phyloP scores from a whole-genome alignment of 768 basidiomycete species.

The Leccinum barrowsii region DNA sequence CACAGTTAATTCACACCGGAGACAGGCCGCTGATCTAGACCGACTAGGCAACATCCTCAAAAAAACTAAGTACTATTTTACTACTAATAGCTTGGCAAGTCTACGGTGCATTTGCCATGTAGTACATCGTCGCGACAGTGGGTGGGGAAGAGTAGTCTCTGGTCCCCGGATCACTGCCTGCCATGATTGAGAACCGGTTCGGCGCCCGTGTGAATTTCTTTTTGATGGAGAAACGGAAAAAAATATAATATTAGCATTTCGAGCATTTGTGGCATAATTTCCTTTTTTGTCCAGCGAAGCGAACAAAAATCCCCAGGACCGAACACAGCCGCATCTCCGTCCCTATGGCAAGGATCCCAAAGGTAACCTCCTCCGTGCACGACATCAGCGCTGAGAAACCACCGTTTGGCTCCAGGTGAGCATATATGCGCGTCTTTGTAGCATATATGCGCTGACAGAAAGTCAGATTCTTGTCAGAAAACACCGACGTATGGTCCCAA shows the following conservation, averaged over 20 bases:
- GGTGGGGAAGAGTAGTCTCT: too few relatives aligned
- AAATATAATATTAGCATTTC: too few relatives aligned
- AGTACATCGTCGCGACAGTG: neutral
- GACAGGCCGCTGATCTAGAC: neutral
- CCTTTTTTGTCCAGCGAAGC: neutral
- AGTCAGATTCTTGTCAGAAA: constrained; percentile 63
- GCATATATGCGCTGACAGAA: constrained; percentile 1
- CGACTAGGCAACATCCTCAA: neutral
- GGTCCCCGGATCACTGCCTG: neutral
- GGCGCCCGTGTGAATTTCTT: too few relatives aligned
- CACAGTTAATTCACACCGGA: constrained; percentile 2
- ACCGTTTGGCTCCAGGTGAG: constrained; percentile 69
- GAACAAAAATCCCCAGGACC: neutral
- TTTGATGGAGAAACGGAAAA: too few relatives aligned
- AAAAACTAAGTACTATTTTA: too few relatives aligned
- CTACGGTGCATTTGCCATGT: neutral
- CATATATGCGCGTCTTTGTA: neutral
- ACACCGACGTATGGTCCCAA: constrained; percentile 76
- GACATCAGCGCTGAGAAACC: constrained; percentile 53
- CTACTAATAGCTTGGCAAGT: too few relatives aligned
- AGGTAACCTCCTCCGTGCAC: constrained; percentile 62
- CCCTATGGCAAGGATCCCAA: constrained; percentile 21
- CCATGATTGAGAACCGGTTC: neutral
- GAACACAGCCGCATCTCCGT: too few relatives aligned
- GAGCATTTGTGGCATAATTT: neutral